Base-by-base conservation (phyloP, 768 basidiomycete species). In the Agaricus sinodeliciosus region DNA sequence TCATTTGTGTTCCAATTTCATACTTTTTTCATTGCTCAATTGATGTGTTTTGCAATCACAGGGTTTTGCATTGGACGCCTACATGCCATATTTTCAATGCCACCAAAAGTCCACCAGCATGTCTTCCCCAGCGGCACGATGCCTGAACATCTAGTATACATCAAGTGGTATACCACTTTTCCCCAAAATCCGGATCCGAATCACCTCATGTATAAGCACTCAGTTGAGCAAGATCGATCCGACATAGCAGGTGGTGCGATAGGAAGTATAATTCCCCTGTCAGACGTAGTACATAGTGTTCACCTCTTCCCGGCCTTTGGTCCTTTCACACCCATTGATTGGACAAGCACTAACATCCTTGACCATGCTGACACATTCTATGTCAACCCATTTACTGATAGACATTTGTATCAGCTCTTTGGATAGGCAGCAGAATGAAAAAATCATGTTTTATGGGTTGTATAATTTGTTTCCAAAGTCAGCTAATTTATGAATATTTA, bases 281-380 rank as follows among this genome's bases (percentile, higher is more conserved):
- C 39, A 0, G 6, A 58, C 0, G 66, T 72, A 7, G 18, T 34
- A 0, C 55, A 59, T 0, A 66, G 64, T 25, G 54, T 64, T 3
- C 70, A 73, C 52, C 57, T 71, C 0, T 61, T 66, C 19, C 70
- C 70, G 0, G 57, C 59, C 26, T 71, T 69, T 50, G 68, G 69
- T 1, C 55, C 55, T 1, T 34, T 45, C 2, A 65, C 59, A 0
- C 67, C 67, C 25, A 35, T 52, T 0, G 57, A 60, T 4, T 73
- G 72, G 72, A 60, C 59, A 0, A 62, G 60, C 36, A 64, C 59
- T 18, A 70, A 48, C 31, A 64, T 71, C 7, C 58, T 72, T 0
- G 68, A 73, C 8, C 2, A 31, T 5, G 63, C 62, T 41, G 34
- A 43, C 4, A 49, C 26, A 1, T 73, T 72, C 12, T 46, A 46